Evolutionary conservation across 2,329 filamentous ascomycete species (phyloP).

Genomic region (Pyricularia grisea): DNA sequence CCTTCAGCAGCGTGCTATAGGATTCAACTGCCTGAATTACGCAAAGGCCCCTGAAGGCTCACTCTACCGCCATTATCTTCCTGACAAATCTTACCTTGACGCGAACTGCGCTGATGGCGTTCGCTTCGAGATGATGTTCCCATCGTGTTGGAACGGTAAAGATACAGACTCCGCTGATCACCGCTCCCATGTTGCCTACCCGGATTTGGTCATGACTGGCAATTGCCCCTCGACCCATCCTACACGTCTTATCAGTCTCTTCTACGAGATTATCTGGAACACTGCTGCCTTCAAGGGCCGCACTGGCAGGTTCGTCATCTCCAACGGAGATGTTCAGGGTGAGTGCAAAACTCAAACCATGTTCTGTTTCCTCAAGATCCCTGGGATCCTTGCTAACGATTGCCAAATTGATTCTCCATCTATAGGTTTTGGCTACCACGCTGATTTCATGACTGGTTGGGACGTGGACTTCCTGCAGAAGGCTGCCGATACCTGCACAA

Average conservation of each 20-base stretch:
- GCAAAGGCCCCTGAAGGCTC: conserved; percentile 54
- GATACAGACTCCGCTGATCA: conserved; percentile 46
- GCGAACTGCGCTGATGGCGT: conserved; percentile 73
- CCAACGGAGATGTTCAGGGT: conserved; percentile 72
- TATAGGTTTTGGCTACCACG: conserved; percentile 65
- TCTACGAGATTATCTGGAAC: conserved; percentile 81
- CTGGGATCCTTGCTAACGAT: conserved; percentile 8
- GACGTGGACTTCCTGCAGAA: conserved; percentile 56
- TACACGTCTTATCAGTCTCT: conserved; percentile 61
- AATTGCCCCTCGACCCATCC: conserved; percentile 62
- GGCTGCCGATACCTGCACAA: conserved; percentile 70
- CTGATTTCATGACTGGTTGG: conserved; percentile 77
- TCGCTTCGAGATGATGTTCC: conserved; percentile 78
- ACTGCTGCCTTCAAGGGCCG: conserved; percentile 55
- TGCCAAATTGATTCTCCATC: neutral
- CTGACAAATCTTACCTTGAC: conserved; percentile 72
- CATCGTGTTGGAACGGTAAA: conserved; percentile 78
- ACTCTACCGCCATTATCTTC: conserved; percentile 72
- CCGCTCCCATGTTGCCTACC: conserved; percentile 66
- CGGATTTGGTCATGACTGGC: conserved; percentile 66
- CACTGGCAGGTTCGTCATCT: conserved; percentile 61
- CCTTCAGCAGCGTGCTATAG: conserved; percentile 71
- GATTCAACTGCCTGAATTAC: conserved; percentile 96
- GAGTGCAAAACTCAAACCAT: conserved; percentile 9
- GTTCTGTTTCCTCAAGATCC: neutral